Percentiles rank a stretch among this genome's conserved stretches.
Conservation (phyloP, 2,329 filamentous ascomycete genomes). For the Venturia pyrina region DNA sequence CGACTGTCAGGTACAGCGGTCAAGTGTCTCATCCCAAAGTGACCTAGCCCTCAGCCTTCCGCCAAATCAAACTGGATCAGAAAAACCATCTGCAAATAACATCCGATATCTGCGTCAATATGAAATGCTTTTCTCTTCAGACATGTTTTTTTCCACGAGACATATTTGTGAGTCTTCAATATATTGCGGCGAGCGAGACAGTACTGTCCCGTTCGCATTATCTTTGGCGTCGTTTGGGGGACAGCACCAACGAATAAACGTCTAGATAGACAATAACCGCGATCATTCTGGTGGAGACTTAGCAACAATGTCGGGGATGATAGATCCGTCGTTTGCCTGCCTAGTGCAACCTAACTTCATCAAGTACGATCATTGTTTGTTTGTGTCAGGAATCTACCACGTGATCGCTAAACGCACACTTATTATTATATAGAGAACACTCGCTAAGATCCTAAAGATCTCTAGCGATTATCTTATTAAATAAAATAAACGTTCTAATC, state of each 20-base stretch:
- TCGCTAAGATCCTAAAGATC: too few relatives aligned
- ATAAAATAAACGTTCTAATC: too few relatives aligned
- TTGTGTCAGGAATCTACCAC: background rate
- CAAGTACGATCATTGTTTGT: background rate
- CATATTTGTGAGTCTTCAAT: background rate
- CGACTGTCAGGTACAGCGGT: too few relatives aligned
- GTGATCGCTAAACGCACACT: too few relatives aligned
- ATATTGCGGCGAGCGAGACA: background rate
- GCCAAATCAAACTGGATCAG: background rate
- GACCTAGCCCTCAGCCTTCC: background rate
- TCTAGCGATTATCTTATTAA: too few relatives aligned
- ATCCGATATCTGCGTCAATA: background rate
- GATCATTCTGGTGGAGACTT: background rate
- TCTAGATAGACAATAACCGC: background rate
- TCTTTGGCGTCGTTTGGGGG: background rate
- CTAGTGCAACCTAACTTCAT: background rate
- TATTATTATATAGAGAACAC: too few relatives aligned
- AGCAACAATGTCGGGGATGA: background rate
- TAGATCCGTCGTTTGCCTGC: background rate
- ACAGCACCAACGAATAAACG: background rate
- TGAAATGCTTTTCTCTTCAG: background rate
- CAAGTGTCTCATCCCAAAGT: background rate
- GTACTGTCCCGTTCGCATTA: background rate
- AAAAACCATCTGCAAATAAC: background rate
- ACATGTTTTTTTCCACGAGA: background rate